Percentiles rank a stretch among this genome's conserved stretches.
Evolutionary conservation across 2,329 filamentous ascomycete species (phyloP).

Genomic region (Fusarium staphyleae): DNA sequence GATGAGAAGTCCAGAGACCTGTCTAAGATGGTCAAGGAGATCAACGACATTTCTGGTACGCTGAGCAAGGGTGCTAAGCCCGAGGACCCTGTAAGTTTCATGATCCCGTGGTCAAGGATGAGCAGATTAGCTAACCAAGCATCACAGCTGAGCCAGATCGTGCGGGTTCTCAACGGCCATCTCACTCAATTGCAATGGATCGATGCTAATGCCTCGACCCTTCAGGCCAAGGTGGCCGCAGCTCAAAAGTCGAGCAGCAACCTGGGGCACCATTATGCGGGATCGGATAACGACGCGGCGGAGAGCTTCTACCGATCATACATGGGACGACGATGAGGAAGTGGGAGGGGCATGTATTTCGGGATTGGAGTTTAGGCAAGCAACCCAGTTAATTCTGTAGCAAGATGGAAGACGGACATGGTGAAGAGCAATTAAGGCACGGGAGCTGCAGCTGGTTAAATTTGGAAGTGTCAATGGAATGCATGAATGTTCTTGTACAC

Average conservation of each 20-base stretch:
- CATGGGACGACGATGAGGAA: conserved; percentile 75
- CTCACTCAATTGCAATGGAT: conserved; percentile 93
- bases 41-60: conserved; percentile 89
- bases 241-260: conserved; percentile 81
- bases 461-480: conserved; percentile 28
- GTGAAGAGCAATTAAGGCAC: conserved; percentile 8
- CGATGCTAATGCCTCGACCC: conserved; percentile 79
- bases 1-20: conserved; percentile 95
- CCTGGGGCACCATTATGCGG: conserved; percentile 63
- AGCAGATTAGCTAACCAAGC: conserved; percentile 37
- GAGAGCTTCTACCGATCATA: conserved; percentile 94
- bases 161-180: conserved; percentile 92
- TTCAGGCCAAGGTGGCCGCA: conserved; percentile 82
- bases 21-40: conserved; percentile 96
- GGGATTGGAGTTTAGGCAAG: conserved; percentile 39
- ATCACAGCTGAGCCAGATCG: conserved; percentile 85
- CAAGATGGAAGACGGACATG: conserved; percentile 23
- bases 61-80: conserved; percentile 89
- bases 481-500: conserved; percentile 50
- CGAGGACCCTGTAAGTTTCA: conserved; percentile 77
- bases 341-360: conserved; percentile 26
- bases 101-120: background rate
- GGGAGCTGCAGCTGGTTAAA: conserved; percentile 22
- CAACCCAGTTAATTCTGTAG: conserved; percentile 25
- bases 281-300: conserved; percentile 72